A percentile compares a stretch with the other conserved stretches of the same genome.
phyloP scores from a whole-genome alignment of 176 grass and related monocot species.

The Oryza officinalis region DNA sequence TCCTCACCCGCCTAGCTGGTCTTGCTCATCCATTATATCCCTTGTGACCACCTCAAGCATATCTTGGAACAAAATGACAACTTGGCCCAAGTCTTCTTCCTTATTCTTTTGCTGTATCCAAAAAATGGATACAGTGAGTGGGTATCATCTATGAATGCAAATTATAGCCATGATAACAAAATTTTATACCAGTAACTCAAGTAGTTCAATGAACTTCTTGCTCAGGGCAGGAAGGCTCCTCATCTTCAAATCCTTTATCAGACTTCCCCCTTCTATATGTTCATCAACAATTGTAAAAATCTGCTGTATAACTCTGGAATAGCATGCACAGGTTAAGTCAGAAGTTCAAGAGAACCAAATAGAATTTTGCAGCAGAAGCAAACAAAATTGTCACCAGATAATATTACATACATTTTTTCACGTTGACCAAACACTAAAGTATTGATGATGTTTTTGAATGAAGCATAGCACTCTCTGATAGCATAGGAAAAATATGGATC shows the following conservation, averaged over 20 bases:
- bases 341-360: slow-evolving; percentile 20
- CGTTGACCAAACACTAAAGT: slow-evolving; percentile 61
- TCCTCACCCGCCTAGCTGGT: slow-evolving; percentile 59
- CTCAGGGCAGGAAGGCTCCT: slow-evolving; percentile 73
- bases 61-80: slow-evolving; percentile 97
- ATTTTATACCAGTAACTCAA: slow-evolving; percentile 78
- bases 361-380: neutral
- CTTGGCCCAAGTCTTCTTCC: slow-evolving; percentile 67
- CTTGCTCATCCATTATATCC: slow-evolving; percentile 93
- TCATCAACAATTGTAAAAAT: slow-evolving; percentile 67
- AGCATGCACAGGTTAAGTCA: neutral
- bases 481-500: slow-evolving; percentile 83
- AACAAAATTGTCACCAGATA: slow-evolving; percentile 13
- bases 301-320: slow-evolving; percentile 66
- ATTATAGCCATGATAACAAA: slow-evolving; percentile 24
- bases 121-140: slow-evolving; percentile 37
- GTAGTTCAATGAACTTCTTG: slow-evolving; percentile 78
- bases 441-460: slow-evolving; percentile 88
- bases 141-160: neutral
- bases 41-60: slow-evolving; percentile 99
- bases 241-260: slow-evolving; percentile 70
- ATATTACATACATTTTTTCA: slow-evolving; percentile 64
- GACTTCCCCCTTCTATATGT: slow-evolving; percentile 32
- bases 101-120: slow-evolving; percentile 80
- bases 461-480: slow-evolving; percentile 89